phyloP scores from a whole-genome alignment of 2,329 filamentous ascomycete species.

The Cyphellophora europaea region DNA sequence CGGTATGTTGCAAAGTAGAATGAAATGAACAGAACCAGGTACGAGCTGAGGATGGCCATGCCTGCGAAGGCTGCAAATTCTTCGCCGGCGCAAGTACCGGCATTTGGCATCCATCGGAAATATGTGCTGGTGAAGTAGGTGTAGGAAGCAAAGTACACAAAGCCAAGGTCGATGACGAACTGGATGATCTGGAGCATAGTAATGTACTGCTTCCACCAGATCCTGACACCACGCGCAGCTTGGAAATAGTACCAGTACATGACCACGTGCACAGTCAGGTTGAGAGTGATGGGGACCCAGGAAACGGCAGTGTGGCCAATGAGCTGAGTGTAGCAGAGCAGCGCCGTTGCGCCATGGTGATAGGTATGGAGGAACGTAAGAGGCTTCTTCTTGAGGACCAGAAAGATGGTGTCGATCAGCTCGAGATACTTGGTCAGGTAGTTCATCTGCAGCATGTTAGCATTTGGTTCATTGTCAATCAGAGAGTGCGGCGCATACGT shows the following conservation, averaged over 20 bases:
- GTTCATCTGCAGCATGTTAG: constrained; percentile 58
- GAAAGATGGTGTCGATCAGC: constrained; percentile 87
- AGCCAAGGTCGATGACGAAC: constrained; percentile 93
- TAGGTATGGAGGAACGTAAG: constrained; percentile 98
- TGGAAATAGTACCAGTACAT: constrained; percentile 99
- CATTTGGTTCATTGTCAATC: not conserved
- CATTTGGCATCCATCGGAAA: constrained; percentile 74
- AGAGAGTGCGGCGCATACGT: constrained; percentile 52
- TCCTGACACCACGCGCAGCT: constrained; percentile 84
- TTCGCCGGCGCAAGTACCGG: constrained; percentile 82
- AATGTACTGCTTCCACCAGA: constrained; percentile 99
- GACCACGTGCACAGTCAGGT: constrained; percentile 88
- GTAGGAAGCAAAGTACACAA: constrained; percentile 98
- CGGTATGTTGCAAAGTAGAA: constrained; percentile 97
- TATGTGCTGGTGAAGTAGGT: constrained; percentile 94
- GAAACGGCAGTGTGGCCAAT: constrained; percentile 87
- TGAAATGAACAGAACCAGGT: constrained; percentile 95
- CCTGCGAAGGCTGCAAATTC: constrained; percentile 92
- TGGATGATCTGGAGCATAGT: constrained; percentile 95
- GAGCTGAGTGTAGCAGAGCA: constrained; percentile 96
- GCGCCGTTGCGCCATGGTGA: constrained; percentile 92
- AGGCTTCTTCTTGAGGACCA: constrained; percentile 99
- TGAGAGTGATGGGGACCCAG: constrained; percentile 88
- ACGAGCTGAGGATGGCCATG: constrained; percentile 85
- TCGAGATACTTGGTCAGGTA: constrained; percentile 98